Conservation (phyloP, 805 yeast genomes). For the Saccharomycodes ludwigii region DNA sequence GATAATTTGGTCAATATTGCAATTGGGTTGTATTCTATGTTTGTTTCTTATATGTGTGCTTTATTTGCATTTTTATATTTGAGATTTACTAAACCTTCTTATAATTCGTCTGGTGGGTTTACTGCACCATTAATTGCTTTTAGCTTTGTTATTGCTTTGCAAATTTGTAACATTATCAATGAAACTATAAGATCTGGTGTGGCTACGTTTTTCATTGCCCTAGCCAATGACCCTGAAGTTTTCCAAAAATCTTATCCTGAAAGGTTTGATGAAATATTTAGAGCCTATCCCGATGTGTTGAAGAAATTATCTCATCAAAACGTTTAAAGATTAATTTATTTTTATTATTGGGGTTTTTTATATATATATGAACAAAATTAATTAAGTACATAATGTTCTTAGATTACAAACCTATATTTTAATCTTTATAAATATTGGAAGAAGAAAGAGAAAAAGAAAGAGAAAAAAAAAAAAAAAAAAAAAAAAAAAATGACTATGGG, state of each 20-base stretch:
- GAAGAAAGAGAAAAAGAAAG: not conserved
- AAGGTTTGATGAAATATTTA: constrained; percentile 49
- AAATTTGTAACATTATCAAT: constrained; percentile 59
- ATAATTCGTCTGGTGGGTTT: constrained; percentile 45
- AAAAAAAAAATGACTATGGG: constrained; percentile 1
- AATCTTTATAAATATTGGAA: not conserved
- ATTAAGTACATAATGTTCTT: not conserved
- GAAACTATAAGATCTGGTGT: constrained; percentile 73
- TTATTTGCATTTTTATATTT: constrained; percentile 55
- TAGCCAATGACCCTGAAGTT: constrained; percentile 77
- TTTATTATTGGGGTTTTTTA: too few relatives aligned
- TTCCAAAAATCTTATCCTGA: constrained; percentile 63
- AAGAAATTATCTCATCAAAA: constrained; percentile 32
- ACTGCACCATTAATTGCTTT: constrained; percentile 68
- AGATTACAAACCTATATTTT: not conserved
- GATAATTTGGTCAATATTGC: constrained; percentile 76
- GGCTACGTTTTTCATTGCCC: constrained; percentile 71
- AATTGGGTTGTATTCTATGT: constrained; percentile 59
- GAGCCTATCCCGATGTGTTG: constrained; percentile 57
- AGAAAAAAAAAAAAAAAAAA: not conserved
- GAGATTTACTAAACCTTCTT: constrained; percentile 53
- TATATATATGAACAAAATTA: too few relatives aligned
- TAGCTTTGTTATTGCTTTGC: constrained; percentile 59
- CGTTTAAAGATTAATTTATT: constrained; percentile 8
- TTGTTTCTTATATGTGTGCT: constrained; percentile 56